These are phyloP conservation scores for Pseudogymnoascus sp. DNA, from an alignment of 2,329 filamentous ascomycete genomes.

Conservation along the genomic window DNA sequence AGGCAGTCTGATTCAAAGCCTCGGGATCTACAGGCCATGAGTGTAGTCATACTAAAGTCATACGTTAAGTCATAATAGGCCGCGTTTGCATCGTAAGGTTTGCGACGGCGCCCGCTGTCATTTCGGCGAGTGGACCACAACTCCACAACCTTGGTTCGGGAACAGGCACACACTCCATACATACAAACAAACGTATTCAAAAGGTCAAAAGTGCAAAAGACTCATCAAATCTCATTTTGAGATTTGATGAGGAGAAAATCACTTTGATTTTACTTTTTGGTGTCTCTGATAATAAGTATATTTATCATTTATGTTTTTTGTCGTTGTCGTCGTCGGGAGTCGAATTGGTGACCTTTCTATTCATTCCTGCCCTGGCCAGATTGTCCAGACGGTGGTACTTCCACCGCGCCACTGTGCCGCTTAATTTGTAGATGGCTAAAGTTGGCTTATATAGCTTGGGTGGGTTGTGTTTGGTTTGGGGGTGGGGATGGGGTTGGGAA, in stretches of 20 bases:
- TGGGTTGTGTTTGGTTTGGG: not conserved
- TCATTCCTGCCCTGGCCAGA: conserved; percentile 5
- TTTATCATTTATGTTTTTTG: too few relatives aligned
- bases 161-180: not conserved
- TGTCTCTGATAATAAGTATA: too few relatives aligned
- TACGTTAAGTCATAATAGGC: not conserved
- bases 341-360: not conserved
- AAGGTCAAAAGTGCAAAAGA: not conserved
- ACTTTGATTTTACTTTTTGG: conserved; percentile 3
- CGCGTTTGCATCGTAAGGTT: not conserved
- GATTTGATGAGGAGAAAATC: not conserved
- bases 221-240: not conserved
- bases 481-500: not conserved
- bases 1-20: not conserved
- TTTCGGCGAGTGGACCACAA: not conserved
- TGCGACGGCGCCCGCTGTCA: not conserved
- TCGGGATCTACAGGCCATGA: not conserved
- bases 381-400: conserved; percentile 2
- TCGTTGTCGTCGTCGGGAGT: not conserved
- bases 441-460: not conserved
- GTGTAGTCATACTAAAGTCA: not conserved
- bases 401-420: conserved; percentile 1
- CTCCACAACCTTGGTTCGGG: not conserved
- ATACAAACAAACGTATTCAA: not conserved
- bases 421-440: not conserved